Base-by-base conservation (phyloP, 164 flowering plant genomes). In the Umbellularia californica region DNA sequence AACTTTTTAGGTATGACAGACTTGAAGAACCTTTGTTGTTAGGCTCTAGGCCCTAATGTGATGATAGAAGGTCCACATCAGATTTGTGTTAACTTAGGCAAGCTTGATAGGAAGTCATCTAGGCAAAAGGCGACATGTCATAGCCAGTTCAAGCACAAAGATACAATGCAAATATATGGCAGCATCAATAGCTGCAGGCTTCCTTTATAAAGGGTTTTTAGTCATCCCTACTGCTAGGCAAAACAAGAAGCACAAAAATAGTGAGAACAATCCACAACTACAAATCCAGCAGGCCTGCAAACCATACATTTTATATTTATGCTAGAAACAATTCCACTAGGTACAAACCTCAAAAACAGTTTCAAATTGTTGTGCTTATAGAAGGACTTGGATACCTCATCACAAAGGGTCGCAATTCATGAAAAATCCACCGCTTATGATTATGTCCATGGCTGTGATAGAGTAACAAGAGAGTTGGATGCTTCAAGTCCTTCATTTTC, bases 381-480 rank as follows among this genome's bases (percentile, higher is more conserved):
- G 17, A 41, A 9, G 47, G 47, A 41, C 47, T 41, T 41, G 51
- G 41, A 28, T 78, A 81, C 86, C 85, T 81, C 71, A 30, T 64
- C 25, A 70, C 23, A 71, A 71, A 52, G 69, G 27, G 58, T 50
- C 28, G 27, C 25, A 64, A 20, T 23, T 3, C 14, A 70, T 35
- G 50, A 28, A 63, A 60, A 72, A 68, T 65, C 58, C 60, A 72
- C 30, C 70, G 14, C 30, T 14, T 66, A 19, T 58, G 22, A 75
- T 79, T 81, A 80, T 50, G 52, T 77, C 95, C 99, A 93, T 68
- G 98, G 97, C 79, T 95, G 99, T 68, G 98, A 89, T 81, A 93
- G 78, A 62, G 83, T 76, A 69, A 88, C 84, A 27, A 71, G 24
- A 7, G 89, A 79, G 69, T 71, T 84, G 70, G 99, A 95, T 72